Evolutionary conservation across 129 eudicot genomes (phyloP).

Genomic region (Pulicaria dysenterica): DNA sequence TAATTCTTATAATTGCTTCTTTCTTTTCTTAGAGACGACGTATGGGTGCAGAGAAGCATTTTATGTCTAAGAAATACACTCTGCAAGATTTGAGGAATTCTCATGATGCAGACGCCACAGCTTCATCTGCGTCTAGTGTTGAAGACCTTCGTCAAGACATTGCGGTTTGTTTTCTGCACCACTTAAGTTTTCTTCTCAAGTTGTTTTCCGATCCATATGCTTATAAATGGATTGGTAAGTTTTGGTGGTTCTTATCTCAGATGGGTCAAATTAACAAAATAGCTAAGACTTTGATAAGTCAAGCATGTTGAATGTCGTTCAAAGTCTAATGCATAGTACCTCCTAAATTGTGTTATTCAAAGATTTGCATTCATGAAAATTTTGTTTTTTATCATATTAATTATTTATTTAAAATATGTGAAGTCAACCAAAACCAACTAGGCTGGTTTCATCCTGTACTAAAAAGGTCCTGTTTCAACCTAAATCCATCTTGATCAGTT

Average conservation of each 20-base stretch:
- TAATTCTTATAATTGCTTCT: neutral
- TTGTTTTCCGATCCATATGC: neutral
- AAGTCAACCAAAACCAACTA: neutral
- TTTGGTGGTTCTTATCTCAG: neutral
- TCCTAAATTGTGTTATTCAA: neutral
- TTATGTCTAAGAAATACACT: slow-evolving; percentile 47
- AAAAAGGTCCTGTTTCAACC: neutral
- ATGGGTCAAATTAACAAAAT: neutral
- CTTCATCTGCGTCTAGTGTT: slow-evolving; percentile 51
- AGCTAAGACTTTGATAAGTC: neutral
- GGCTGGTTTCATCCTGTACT: neutral
- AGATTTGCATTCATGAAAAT: neutral
- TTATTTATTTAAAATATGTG: neutral
- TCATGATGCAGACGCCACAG: slow-evolving; percentile 51
- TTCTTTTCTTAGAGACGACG: slow-evolving; percentile 62
- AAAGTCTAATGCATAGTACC: neutral
- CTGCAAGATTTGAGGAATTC: slow-evolving; percentile 63
- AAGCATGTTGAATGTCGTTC: neutral
- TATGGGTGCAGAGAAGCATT: slow-evolving; percentile 40
- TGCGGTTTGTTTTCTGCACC: slow-evolving; percentile 53
- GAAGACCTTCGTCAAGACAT: slow-evolving; percentile 75
- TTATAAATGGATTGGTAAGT: neutral
- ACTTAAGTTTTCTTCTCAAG: neutral
- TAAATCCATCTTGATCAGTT: neutral
- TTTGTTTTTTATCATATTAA: neutral